phyloP scores from a whole-genome alignment of 257 asterid species.

The Fraxinus quadrangulata region DNA sequence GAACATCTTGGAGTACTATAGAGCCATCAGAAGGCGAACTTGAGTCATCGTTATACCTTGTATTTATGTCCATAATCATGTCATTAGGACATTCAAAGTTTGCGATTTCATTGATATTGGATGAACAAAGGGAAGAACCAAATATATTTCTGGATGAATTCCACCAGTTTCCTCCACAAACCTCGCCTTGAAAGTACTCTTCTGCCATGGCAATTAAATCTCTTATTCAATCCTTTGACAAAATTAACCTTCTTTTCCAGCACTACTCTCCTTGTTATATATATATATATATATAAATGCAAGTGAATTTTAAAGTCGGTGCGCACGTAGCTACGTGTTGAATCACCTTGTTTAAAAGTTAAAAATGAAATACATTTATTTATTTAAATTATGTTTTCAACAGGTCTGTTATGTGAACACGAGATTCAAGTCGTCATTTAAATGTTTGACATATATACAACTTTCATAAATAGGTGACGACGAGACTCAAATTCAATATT shows the following conservation, averaged over 20 bases:
- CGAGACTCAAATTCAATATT: background rate
- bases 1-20: conserved; percentile 28
- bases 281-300: conserved; percentile 21
- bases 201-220: conserved; percentile 49
- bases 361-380: too few relatives aligned
- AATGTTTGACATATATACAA: background rate
- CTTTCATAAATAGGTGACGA: too few relatives aligned
- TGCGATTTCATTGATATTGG: conserved; percentile 40
- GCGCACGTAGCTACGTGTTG: conserved; percentile 14
- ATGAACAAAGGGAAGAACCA: conserved; percentile 54
- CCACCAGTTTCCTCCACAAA: conserved; percentile 79
- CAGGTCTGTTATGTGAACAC: too few relatives aligned
- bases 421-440: too few relatives aligned
- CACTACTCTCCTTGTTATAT: conserved; percentile 1
- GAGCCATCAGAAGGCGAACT: conserved; percentile 48
- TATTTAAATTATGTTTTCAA: too few relatives aligned
- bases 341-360: background rate
- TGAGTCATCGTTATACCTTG: conserved; percentile 45
- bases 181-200: conserved; percentile 59
- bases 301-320: conserved; percentile 30
- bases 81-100: conserved; percentile 45
- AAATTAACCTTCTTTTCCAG: background rate
- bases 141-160: conserved; percentile 54
- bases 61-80: conserved; percentile 34
- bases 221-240: background rate